Base-by-base conservation (phyloP, 257 asterid species). In the Solanum peruvianum region DNA sequence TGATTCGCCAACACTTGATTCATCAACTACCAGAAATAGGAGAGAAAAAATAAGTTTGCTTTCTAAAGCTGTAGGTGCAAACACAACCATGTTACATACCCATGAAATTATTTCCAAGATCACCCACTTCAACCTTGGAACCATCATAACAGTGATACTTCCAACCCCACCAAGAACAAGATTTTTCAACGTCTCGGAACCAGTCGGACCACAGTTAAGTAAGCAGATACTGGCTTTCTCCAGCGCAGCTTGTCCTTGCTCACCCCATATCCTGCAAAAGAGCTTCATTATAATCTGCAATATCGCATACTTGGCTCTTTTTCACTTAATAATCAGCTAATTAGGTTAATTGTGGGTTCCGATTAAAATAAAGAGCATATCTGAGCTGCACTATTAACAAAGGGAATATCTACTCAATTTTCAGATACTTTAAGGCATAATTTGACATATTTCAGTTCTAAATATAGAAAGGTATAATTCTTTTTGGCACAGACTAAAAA, bases 131-230 rank as follows among this genome's bases (percentile, higher is more conserved):
- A 84, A 97, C 98, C 91, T 97, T 96, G 45, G 95, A 92, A 86
- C 99, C 99, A 93, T 97, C 99, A 71, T 96, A 85, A 96, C 94
- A 66, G 99, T 96, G 84, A 97, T 94, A 85, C 99, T 94, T 87
- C 99, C 99, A 89, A 97, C 92, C 72, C 99, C 99, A 76, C 99
- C 99, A 76, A 97, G 99, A 47, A 96, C 99, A 58, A 97, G 92
- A 92, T 96, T 97, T 80, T 97, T 97, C 82, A 97, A 92, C 60
- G 99, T 93, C 88, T 97, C 99, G 0, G 99, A 95, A 56, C 99
- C 99, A 29, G 98, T 97, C 52, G 99, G 99, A 6, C 99, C 99
- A 82, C 99, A 97, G 89, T 97, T 97, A 90, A 97, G 92, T 91
- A 97, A 93, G 87, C 99, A 96, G 75, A 97, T 92, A 92, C 98